These are phyloP conservation scores for Funneliformis caledonium DNA, from an alignment of 371 early-diverging fungal species.

Conservation along the genomic window DNA sequence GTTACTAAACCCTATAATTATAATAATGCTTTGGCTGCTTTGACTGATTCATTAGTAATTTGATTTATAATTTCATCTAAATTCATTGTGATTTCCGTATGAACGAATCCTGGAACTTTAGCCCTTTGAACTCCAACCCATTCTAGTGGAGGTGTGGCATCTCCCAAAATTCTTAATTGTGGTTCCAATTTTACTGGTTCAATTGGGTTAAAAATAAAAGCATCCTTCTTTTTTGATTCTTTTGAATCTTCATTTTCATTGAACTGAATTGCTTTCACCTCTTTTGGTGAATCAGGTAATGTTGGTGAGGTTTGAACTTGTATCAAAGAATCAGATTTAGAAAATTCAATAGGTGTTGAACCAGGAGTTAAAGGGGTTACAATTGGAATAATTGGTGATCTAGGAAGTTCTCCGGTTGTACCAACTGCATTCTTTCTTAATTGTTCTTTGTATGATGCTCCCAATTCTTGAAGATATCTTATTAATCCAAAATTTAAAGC, in stretches of 20 bases:
- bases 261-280: background rate
- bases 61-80: constrained; percentile 49
- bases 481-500: constrained; percentile 78
- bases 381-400: constrained; percentile 14
- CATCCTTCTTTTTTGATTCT: constrained; percentile 28
- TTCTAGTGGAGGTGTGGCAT: constrained; percentile 68
- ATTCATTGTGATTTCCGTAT: constrained; percentile 55
- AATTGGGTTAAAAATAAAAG: constrained; percentile 45
- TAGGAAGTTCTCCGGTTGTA: background rate
- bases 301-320: background rate
- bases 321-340: background rate
- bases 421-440: constrained; percentile 37
- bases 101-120: constrained; percentile 57
- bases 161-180: constrained; percentile 62
- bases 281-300: background rate
- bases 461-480: constrained; percentile 66
- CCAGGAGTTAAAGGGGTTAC: background rate
- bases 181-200: constrained; percentile 57
- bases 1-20: background rate
- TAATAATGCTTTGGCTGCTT: constrained; percentile 24
- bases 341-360: background rate
- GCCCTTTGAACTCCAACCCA: constrained; percentile 64
- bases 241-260: background rate
- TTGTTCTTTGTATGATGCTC: constrained; percentile 48
- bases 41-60: constrained; percentile 29